Base-by-base conservation (phyloP, 2,329 filamentous ascomycete genomes). In the Emydomyces testavorans region DNA sequence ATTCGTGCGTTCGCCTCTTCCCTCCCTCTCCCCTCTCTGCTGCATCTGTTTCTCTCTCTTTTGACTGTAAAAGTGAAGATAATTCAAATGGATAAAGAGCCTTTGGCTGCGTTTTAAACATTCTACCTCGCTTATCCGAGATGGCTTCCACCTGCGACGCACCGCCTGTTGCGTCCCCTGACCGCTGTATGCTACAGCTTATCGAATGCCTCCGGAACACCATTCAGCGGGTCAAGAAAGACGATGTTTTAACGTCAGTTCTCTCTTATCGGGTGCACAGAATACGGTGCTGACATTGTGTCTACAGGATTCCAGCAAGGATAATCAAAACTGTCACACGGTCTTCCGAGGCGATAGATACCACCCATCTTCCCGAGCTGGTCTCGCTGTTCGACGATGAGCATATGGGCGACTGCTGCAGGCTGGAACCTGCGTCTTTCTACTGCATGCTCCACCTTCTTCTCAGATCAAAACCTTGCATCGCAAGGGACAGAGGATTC, bases 341-440 rank as follows among this genome's bases (percentile, higher is more conserved):
- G 24, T 51, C 38, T 11, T 36, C 42, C 15, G 28, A 28, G n/a
- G 32, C 26, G 29, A 20, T 51, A 15, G 32, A 46, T 8, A n/a
- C 34, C 23, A 26, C 40, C 4, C 20, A 43, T 13, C 46, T 53
- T 21, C 28, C 51, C 18, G 45, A 46, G 3, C 18, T 55, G 4
- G 28, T 54, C 6, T 36, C 32, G 4, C 16, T 54, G 20, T 49
- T 55, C 32, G 50, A 50, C 31, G 47, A 45, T 7, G 18, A 46
- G 26, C 47, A 53, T 31, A 31, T 32, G 7, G 36, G 39, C 11
- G 37, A 46, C 32, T 50, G 50, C 34, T 48, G 26, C 18, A 49
- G 50, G 5, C 44, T 55, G 1, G 52, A 54, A 34, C 26, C 43
- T 15, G 42, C 44, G n/a, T 54, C 53, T 4, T 53, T 55, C 28